phyloP scores from a whole-genome alignment of 1,284 basidiomycete species.

The Irpex sp. region DNA sequence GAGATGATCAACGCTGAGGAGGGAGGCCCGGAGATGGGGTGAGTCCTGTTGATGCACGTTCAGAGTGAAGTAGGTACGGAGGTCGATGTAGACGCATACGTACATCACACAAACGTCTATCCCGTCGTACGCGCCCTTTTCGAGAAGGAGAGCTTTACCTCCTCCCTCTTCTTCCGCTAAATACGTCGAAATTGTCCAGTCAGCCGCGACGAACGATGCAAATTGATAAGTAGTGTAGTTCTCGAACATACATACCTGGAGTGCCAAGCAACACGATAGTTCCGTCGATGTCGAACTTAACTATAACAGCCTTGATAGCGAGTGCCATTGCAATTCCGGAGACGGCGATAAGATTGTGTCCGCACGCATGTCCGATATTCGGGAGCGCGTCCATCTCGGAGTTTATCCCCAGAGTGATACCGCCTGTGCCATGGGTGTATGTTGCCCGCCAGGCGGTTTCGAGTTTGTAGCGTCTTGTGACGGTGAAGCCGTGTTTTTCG shows the following conservation, averaged over 20 bases:
- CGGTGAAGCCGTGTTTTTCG: constrained; percentile 54
- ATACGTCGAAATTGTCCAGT: too few species aligned
- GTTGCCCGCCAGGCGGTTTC: constrained; percentile 78
- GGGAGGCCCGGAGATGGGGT: not conserved
- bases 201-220: too few species aligned
- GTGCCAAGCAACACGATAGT: constrained; percentile 72
- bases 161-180: constrained; percentile 76
- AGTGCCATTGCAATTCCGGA: constrained; percentile 76
- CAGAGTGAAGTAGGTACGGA: not conserved
- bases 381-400: constrained; percentile 67
- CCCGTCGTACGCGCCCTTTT: constrained; percentile 68
- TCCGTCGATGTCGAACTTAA: constrained; percentile 59
- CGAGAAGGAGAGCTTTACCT: constrained; percentile 76
- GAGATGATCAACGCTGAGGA: not conserved
- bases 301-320: constrained; percentile 58
- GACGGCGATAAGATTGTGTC: constrained; percentile 85
- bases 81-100: constrained; percentile 16
- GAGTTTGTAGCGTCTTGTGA: constrained; percentile 59
- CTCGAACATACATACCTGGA: not conserved
- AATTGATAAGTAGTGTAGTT: too few species aligned
- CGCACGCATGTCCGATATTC: constrained; percentile 73
- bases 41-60: not conserved
- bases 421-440: constrained; percentile 56
- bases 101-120: constrained; percentile 81
- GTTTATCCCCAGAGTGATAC: constrained; percentile 68